These are phyloP conservation scores for Crepidotus variabilis DNA, from an alignment of 768 basidiomycete genomes.

Conservation along the genomic window DNA sequence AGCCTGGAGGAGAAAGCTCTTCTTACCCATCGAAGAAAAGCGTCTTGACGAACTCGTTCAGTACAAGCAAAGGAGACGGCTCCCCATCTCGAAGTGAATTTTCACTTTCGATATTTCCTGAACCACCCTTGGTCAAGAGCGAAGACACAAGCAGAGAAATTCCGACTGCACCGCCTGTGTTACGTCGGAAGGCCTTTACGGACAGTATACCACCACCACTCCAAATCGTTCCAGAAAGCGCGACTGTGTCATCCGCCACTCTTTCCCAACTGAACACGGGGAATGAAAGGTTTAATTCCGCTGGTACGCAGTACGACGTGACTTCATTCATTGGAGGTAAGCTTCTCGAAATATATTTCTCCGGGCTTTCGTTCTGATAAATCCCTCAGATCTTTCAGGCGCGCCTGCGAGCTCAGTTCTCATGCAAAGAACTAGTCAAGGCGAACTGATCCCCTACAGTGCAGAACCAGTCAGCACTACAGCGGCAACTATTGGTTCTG, in stretches of 20 bases:
- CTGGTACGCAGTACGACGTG: slow-evolving; percentile 60
- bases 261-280: background rate
- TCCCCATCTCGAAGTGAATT: slow-evolving; percentile 47
- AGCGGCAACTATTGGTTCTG: slow-evolving; percentile 3
- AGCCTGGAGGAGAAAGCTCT: background rate
- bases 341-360: slow-evolving; percentile 6
- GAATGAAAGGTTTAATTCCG: slow-evolving; percentile 31
- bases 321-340: slow-evolving; percentile 68
- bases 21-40: slow-evolving; percentile 5
- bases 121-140: slow-evolving; percentile 40
- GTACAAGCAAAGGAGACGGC: slow-evolving; percentile 26
- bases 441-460: background rate
- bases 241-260: background rate
- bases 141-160: background rate
- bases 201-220: too few species aligned
- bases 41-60: slow-evolving; percentile 13
- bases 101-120: slow-evolving; percentile 68
- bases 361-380: background rate
- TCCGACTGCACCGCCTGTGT: too few species aligned
- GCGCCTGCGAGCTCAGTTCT: background rate
- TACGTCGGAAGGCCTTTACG: too few species aligned
- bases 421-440: background rate
- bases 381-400: background rate
- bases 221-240: too few species aligned
- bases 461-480: background rate